Evolutionary conservation across 768 basidiomycete species (phyloP), one percentile per base, ranked within the genome.

Genomic region (Termitomyces bulborhizus): DNA sequence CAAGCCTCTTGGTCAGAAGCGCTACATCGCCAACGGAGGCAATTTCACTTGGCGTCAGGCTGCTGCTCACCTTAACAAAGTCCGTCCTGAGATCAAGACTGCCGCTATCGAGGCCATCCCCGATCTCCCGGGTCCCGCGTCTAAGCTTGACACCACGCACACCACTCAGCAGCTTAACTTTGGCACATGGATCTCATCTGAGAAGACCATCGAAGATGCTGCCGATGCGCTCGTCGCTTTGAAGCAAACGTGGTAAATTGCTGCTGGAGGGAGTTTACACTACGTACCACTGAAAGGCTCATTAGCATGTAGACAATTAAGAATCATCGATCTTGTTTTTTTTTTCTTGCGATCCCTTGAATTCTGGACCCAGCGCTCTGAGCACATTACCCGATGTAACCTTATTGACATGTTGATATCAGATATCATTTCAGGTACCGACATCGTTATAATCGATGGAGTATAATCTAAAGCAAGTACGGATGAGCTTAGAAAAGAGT

Each of bases 21-120:
- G 72, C 27, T 71, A 69, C 62, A 51, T 71, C 26, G 55, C 67
- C 55, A 71, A 66, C 49, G 60, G 37, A 8, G 64, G 61, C 24
- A 66, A 64, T 42, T 60, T 62, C 47, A 65, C 64, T 18, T 73
- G 71, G 71, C 63, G 62, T 34, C 51, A 70, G 42, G 70, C 64
- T 26, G 65, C 63, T 16, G 63, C 55, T 48, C 53, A 66, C 54
- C 53, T 71, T 24, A 63, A 65, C 54, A 62, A 63, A 51, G 59
- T 53, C 11, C 58, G 58, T 34, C 66, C 68, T 16, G 60, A 62
- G 40, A 29, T 66, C 43, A 58, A 53, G 45, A 56, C 60, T 16
- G 55, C 61, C 18, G 40, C 56, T 21, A 51, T 53, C 3, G 56
- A 61, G 4, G 46, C 42, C 8, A 46, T 66, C 40, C 16, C 60